phyloP scores from a whole-genome alignment of 2,329 filamentous ascomycete genomes.

The Alternaria sp. region DNA sequence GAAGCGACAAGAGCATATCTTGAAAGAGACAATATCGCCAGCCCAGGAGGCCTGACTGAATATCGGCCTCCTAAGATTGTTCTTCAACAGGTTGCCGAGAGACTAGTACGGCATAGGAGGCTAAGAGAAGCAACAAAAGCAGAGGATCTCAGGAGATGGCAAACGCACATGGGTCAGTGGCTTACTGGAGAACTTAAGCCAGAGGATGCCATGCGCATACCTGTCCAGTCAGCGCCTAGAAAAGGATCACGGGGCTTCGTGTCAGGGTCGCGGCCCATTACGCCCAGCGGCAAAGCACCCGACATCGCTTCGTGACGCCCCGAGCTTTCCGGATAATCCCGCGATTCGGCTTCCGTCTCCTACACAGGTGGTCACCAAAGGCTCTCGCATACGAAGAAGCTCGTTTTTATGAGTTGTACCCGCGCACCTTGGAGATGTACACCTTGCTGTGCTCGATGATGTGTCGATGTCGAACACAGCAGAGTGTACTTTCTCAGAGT shows the following conservation, averaged over 20 bases:
- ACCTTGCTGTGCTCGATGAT: neutral
- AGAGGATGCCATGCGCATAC: conserved; percentile 30
- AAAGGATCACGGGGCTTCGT: conserved; percentile 12
- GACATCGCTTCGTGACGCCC: neutral
- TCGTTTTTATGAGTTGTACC: neutral
- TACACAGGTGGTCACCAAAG: neutral
- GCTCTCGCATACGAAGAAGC: neutral
- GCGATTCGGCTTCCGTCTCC: neutral
- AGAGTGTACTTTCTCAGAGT: no score
- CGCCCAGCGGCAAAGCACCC: conserved; percentile 3
- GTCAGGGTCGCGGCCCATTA: conserved; percentile 5
- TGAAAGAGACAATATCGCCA: conserved; percentile 39
- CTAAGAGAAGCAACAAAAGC: conserved; percentile 49
- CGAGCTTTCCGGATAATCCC: neutral
- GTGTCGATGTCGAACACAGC: no score
- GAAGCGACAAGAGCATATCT: conserved; percentile 51
- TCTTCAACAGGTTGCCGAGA: conserved; percentile 55
- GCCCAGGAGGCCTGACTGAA: conserved; percentile 47
- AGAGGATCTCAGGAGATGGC: conserved; percentile 44
- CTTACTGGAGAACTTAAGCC: conserved; percentile 41
- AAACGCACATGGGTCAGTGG: conserved; percentile 49
- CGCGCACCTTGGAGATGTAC: no score
- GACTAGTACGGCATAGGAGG: conserved; percentile 54
- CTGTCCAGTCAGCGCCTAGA: neutral
- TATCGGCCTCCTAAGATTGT: conserved; percentile 55